A percentile compares a stretch with the other conserved stretches of the same genome.
These are phyloP conservation scores for Prunus davidiana DNA, from an alignment of 306 rosid species.

Conservation along the genomic window DNA sequence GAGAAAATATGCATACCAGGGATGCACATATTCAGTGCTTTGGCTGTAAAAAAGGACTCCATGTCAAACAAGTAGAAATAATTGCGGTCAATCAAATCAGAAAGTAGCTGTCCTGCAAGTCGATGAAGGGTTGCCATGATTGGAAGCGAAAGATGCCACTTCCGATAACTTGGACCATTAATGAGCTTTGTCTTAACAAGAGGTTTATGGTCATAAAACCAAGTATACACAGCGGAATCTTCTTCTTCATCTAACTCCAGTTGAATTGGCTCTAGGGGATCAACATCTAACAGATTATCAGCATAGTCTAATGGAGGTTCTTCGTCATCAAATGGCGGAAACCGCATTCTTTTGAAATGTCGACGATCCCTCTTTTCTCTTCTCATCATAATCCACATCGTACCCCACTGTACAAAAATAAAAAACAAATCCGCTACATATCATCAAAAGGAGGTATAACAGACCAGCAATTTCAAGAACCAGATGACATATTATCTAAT, in stretches of 20 bases:
- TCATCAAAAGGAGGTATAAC: background rate
- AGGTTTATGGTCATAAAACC: constrained; percentile 99
- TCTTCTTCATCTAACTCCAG: constrained; percentile 95
- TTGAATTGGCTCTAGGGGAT: constrained; percentile 98
- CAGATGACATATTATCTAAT: background rate
- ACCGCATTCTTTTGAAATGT: constrained; percentile 97
- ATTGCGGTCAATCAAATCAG: constrained; percentile 92
- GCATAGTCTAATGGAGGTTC: constrained; percentile 99
- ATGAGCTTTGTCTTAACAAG: constrained; percentile 96
- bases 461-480: background rate
- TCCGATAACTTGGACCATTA: constrained; percentile 96
- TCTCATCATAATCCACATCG: constrained; percentile 99
- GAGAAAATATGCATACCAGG: constrained; percentile 56
- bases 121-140: constrained; percentile 99
- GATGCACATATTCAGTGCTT: constrained; percentile 98
- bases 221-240: constrained; percentile 93
- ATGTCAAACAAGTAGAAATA: constrained; percentile 97
- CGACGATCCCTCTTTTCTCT: constrained; percentile 99
- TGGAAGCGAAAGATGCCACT: constrained; percentile 99
- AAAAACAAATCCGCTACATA: constrained; percentile 6
- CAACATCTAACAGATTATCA: constrained; percentile 94
- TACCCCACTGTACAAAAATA: constrained; percentile 73
- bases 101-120: constrained; percentile 94
- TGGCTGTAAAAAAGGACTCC: constrained; percentile 98
- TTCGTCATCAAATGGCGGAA: constrained; percentile 99